Evolutionary conservation across 306 rosid species (phyloP), one percentile per base, ranked within the genome.

Genomic region (Castanea crenata): DNA sequence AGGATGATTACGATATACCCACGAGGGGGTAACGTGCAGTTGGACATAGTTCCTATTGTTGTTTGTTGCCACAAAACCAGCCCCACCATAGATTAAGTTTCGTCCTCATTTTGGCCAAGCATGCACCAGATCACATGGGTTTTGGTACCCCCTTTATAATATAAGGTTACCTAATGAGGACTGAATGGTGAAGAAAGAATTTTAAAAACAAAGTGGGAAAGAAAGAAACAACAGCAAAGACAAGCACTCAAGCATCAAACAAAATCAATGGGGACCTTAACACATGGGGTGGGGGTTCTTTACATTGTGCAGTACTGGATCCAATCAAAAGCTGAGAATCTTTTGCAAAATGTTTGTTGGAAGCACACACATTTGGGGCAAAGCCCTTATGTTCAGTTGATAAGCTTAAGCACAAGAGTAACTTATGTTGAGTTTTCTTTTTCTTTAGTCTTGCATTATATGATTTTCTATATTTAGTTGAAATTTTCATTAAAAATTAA

Each of bases 21-120:
- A 92, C 97, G 95, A 88, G 97, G 92, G 91, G 91, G 97, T 92
- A 92, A 92, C 97, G 85, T 94, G 98, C 89, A 69, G 21, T 65
- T 54, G 84, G 81, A 85, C 84, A 81, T 82, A 84, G 85, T 85
- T 88, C 63, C 63, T 79, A 69, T 58, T 82, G 79, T 83, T 88
- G 87, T 88, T 88, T 87, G 87, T 76, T 80, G 57, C 73, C 73
- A 71, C 55, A 55, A 71, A 59, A 55, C 31, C 2, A 68, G 63
- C 51, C 69, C 91, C 91, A 87, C 93, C 70, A 76, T 19, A 44
- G 70, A 41, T 78, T 21, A 52, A 78, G 76, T 83, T 86, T 87
- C 84, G 71, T 74, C 74, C 83, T 80, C 63, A 69, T 59, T 78
- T 89, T 88, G 94, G 87, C 85, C 89, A 85, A 87, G 88, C 91